Base-by-base conservation (phyloP, 2,329 filamentous ascomycete genomes). In the Pezicula neosporulosa region DNA sequence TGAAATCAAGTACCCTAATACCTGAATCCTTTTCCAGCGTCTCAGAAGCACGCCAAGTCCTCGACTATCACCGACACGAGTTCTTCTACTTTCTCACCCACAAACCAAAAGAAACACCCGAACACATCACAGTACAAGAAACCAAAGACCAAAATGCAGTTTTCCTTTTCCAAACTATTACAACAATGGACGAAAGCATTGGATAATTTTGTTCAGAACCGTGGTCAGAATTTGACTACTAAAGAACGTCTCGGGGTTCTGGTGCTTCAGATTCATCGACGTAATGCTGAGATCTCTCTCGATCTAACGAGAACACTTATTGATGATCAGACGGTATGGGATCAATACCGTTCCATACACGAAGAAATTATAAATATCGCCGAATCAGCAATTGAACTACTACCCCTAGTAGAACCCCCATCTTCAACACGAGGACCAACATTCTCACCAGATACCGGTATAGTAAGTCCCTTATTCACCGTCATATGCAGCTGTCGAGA, bases 401-500 rank as follows among this genome's bases (percentile, higher is more conserved):
- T 37, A 16, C 12, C n/a, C 12, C 6, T 16, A 16, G n/a, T 16
- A 3, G n/a, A 37, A 13, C 6, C 35, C 3, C 12, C 35, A 13
- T 37, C 35, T 37, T 13, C 12, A 6, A 37, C 12, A 6, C 12
- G n/a, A 6, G n/a, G 12, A 37, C 16, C 43, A 21, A 21, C 21
- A 21, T 21, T 45, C 28, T 45, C 43, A 21, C 16, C n/a, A 2
- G 81, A 84, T 46, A 66, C 83, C 8, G 83, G 82, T 27, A 81
- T 86, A 49, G 75, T 86, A 3, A 78, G 82, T 4, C 80, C 81
- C 0, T 71, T 86, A 1, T 86, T 81, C 54, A 76, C 85, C 3
- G 80, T 83, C 13, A 82, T 80, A 7, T 83, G 80, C 10, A 83
- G 83, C 58, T 86, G 82, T 58, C 76, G 82, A 3, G 77, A 85